Evolutionary conservation across 331 rosid genomes (phyloP), one percentile per base, ranked within the genome.

Genomic region (Malus hybrid): DNA sequence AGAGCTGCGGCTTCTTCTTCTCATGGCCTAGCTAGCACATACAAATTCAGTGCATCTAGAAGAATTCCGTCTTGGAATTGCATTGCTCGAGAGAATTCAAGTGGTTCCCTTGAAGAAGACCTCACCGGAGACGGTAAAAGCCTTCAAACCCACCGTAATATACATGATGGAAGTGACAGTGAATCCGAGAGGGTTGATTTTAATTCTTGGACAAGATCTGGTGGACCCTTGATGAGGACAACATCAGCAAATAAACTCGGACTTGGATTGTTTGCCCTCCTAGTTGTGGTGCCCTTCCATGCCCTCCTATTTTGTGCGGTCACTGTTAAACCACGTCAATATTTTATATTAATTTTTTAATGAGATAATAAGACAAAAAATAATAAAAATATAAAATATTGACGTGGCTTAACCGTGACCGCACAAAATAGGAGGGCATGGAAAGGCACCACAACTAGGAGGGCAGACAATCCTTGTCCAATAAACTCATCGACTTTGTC

Each of bases 1-100:
- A 86, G 97, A 81, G 90, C 99, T 48, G 96, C 97, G 39, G 83
- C 96, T 74, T 76, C 89, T 72, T 78, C 89, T 72, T 78, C 96
- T 79, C 91, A 82, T 63, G 86, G 96, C 75, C 77, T 88, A 71
- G 22, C 86, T 48, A 83, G 69, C 67, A 70, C 90, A 1, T 82
- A 76, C 71, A 91, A 59, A 79, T 87, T 94, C 83, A 92, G 73
- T 75, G 96, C 89, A 74, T 89, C 99, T 2, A 85, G 81, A 86
- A 88, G 99, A 87, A 94, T 94, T 67, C 99, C 99, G 39, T 94
- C 99, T 5, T 94, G 97, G 99, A 92, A 94, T 79, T 87, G 97
- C 91, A 85, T 94, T n/a, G 99, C 96, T 5, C 90, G 97, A 73
- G 99, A 94, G 90, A 94, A 90, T 80, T 94, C 99, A 13, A 76